A percentile compares a stretch with the other conserved stretches of the same genome.
Conservation (phyloP, 129 eudicot species). For the Daucus carota region DNA sequence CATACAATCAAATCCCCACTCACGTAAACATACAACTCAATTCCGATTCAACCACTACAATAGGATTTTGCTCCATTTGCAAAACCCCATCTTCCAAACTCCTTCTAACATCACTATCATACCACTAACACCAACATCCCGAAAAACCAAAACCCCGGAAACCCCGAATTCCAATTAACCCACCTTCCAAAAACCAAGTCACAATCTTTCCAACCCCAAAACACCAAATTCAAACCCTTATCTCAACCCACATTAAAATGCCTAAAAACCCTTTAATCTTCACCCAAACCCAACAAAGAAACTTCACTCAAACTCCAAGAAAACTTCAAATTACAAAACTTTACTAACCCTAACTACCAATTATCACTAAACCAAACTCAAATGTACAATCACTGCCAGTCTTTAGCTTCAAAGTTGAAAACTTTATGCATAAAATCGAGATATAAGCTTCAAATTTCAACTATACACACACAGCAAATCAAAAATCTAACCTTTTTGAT, state of each 20-base stretch:
- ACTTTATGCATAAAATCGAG: slow-evolving; percentile 21
- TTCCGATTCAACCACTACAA: slow-evolving; percentile 25
- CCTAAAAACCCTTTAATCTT: slow-evolving; percentile 11
- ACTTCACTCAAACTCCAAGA: slow-evolving; percentile 28
- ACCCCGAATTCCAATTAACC: slow-evolving; percentile 42
- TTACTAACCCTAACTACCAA: slow-evolving; percentile 14
- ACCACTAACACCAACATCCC: slow-evolving; percentile 21
- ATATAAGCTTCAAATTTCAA: slow-evolving; percentile 25
- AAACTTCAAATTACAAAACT: slow-evolving; percentile 23
- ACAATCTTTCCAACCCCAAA: slow-evolving; percentile 24
- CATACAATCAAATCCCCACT: slow-evolving; percentile 18
- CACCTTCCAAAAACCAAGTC: slow-evolving; percentile 67
- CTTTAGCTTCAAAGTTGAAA: slow-evolving; percentile 21
- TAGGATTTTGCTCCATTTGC: slow-evolving; percentile 48
- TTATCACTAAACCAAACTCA: slow-evolving; percentile 15
- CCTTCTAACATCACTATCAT: slow-evolving; percentile 27
- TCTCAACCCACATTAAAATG: slow-evolving; percentile 14
- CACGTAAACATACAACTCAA: slow-evolving; percentile 6
- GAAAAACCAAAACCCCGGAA: too few relatives aligned
- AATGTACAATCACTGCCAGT: slow-evolving; percentile 27
- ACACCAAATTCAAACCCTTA: slow-evolving; percentile 33
- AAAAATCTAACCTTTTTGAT: slow-evolving; percentile 26
- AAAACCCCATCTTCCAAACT: slow-evolving; percentile 44
- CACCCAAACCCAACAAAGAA: slow-evolving; percentile 12
- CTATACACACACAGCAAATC: slow-evolving; percentile 14